Evolutionary conservation across 2,329 filamentous ascomycete species (phyloP).

Genomic region (Gaeumannomyces tritici): DNA sequence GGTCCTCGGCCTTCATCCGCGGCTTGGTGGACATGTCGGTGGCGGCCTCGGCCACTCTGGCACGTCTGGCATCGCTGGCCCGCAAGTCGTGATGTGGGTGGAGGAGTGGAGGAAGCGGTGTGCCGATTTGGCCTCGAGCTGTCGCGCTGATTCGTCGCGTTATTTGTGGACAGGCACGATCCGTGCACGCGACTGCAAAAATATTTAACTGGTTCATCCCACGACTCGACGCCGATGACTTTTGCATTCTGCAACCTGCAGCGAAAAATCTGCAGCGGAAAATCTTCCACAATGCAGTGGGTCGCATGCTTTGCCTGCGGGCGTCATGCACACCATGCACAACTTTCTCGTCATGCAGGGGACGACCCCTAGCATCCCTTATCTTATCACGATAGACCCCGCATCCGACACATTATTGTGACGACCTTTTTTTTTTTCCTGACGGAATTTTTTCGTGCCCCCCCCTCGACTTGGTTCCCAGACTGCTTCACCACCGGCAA

Average conservation of each 20-base stretch:
- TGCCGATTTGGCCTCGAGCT: background rate
- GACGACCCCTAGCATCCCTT: background rate
- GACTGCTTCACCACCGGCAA: slow-evolving; percentile 5
- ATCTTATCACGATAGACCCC: slow-evolving; percentile 1
- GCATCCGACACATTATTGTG: background rate
- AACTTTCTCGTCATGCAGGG: background rate
- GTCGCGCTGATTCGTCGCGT: background rate
- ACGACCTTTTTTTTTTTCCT: slow-evolving; percentile 1
- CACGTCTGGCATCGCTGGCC: too few species aligned
- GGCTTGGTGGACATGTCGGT: too few species aligned
- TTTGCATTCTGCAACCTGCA: too few species aligned
- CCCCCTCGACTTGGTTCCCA: background rate
- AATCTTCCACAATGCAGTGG: background rate
- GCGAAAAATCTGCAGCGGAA: background rate
- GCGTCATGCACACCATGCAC: too few species aligned
- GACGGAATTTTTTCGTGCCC: too few species aligned
- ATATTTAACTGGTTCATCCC: background rate
- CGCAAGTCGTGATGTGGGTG: background rate
- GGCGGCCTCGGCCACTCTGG: too few species aligned
- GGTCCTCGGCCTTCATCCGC: too few species aligned
- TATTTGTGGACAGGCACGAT: background rate
- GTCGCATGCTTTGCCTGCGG: background rate
- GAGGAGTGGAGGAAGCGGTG: too few species aligned
- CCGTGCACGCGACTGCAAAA: background rate
- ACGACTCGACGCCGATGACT: background rate